A percentile compares a stretch with the other conserved stretches of the same genome.
Evolutionary conservation across 2,329 filamentous ascomycete genomes (phyloP).

Genomic region (Colletotrichum sp.): DNA sequence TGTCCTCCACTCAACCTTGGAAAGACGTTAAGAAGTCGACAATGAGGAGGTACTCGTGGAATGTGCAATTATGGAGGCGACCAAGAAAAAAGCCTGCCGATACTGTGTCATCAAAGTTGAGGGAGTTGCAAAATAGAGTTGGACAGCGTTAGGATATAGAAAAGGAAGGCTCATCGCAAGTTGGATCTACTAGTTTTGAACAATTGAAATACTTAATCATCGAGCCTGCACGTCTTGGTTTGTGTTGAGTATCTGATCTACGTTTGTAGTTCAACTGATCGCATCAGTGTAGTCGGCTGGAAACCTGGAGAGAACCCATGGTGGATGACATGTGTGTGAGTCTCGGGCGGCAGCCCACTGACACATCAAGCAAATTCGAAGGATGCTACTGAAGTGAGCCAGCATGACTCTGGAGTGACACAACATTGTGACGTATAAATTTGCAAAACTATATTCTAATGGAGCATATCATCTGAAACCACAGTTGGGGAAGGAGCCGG

Average conservation of each 20-base stretch:
- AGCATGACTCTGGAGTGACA: neutral
- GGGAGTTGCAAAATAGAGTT: neutral
- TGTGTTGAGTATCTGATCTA: neutral
- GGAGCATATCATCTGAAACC: neutral
- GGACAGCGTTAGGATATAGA: neutral
- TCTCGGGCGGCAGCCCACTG: neutral
- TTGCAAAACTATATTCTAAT: neutral
- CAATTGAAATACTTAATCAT: neutral
- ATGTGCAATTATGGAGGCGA: neutral
- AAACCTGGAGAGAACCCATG: neutral
- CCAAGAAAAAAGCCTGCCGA: no score
- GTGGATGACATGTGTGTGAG: neutral
- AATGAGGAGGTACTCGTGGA: no score
- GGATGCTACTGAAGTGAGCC: neutral
- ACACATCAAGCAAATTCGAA: neutral
- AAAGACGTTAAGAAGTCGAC: conserved; percentile 8
- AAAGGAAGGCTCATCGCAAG: neutral
- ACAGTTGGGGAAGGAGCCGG: neutral
- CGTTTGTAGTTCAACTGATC: accelerated
- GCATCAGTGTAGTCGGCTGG: neutral
- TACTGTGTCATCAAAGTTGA: neutral
- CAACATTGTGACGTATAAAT: neutral
- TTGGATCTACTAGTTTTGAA: neutral
- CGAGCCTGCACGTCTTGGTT: neutral
- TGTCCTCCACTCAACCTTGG: conserved; percentile 73